Evolutionary conservation across 75 land plant species (phyloP).

Genomic region (Cupressus sempervirens): DNA sequence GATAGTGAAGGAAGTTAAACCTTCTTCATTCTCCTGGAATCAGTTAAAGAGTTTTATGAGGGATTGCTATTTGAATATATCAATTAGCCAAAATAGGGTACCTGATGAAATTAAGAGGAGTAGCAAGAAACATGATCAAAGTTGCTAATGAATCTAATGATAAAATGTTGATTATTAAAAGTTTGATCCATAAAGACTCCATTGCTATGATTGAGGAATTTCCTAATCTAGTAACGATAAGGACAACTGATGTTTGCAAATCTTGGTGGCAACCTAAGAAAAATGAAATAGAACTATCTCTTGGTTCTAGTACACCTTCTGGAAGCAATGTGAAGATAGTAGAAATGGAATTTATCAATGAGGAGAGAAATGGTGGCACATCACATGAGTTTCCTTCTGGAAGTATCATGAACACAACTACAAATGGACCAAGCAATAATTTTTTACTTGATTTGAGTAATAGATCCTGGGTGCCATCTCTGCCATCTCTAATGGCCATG

Average conservation of each 20-base stretch:
- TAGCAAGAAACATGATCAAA: no score
- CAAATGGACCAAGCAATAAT: neutral
- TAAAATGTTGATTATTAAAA: no score
- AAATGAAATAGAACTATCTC: neutral
- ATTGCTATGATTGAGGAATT: no score
- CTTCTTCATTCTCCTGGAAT: no score
- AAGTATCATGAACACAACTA: neutral
- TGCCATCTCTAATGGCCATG: slow-evolving; percentile 50
- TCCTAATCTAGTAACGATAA: neutral
- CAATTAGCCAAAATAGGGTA: no score
- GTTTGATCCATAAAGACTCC: no score
- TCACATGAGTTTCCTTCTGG: neutral
- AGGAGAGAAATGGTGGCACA: slow-evolving; percentile 5
- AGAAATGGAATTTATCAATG: slow-evolving; percentile 35
- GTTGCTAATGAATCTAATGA: no score
- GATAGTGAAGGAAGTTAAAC: no score
- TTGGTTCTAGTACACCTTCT: neutral
- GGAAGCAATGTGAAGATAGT: no score
- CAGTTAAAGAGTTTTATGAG: no score
- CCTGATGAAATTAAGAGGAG: no score
- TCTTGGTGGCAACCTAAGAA: slow-evolving; percentile 47
- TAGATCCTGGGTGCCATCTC: slow-evolving; percentile 66
- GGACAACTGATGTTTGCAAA: slow-evolving; percentile 9
- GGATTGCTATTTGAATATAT: no score
- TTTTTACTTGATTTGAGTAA: neutral